Conservation (phyloP, 805 yeast genomes). For the Lachancea meyersii region DNA sequence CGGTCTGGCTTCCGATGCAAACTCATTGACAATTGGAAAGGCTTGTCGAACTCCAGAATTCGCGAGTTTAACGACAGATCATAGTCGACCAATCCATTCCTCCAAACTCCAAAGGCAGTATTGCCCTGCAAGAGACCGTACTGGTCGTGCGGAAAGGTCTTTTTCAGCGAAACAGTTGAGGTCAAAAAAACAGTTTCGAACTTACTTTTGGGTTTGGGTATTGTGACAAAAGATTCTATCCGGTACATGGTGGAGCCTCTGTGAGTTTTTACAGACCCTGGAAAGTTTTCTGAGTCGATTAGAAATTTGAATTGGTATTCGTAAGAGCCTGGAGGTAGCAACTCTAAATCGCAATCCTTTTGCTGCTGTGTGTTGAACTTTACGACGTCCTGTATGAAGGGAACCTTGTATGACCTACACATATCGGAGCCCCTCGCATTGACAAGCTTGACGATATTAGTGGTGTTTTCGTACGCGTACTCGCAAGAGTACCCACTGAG, state of each 20-base stretch:
- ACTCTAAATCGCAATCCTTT: neutral
- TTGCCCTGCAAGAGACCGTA: constrained; percentile 1
- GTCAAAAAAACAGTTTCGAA: constrained; percentile 10
- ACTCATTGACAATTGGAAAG: constrained; percentile 8
- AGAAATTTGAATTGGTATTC: constrained; percentile 10
- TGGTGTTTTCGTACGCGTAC: constrained; percentile 1
- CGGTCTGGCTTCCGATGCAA: neutral
- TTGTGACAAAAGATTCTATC: constrained; percentile 9
- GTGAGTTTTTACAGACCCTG: constrained; percentile 9
- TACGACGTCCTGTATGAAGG: constrained; percentile 6
- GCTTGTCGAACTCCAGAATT: constrained; percentile 7
- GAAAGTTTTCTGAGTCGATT: constrained; percentile 12
- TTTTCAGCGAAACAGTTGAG: constrained; percentile 1
- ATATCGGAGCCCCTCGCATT: neutral
- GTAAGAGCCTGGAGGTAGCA: constrained; percentile 9
- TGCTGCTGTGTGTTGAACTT: neutral
- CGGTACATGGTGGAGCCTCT: constrained; percentile 16
- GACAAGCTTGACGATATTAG: neutral
- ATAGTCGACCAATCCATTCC: constrained; percentile 5
- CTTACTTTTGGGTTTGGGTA: constrained; percentile 2
- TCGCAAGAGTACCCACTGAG: constrained; percentile 11
- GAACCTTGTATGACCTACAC: neutral
- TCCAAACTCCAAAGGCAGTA: constrained; percentile 1
- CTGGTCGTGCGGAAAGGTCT: constrained; percentile 6
- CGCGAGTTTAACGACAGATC: constrained; percentile 9